Base-by-base conservation (phyloP, 2,329 filamentous ascomycete genomes). In the Didymella exigua region DNA sequence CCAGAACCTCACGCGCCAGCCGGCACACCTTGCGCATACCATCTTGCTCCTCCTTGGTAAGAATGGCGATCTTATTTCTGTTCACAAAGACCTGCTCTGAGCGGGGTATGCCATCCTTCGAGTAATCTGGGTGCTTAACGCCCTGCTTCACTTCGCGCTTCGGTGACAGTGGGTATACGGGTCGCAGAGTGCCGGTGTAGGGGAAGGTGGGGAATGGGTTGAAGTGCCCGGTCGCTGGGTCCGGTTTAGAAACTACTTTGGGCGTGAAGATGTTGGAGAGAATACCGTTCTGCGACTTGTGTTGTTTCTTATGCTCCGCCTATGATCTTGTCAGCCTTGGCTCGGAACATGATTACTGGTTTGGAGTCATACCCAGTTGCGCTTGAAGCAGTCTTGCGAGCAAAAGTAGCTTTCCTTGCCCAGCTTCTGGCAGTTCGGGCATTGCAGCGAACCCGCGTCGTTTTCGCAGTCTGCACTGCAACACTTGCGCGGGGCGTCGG, bases 331-430 rank as follows among this genome's bases (percentile, higher is more conserved):
- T 73, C 66, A 72, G 47, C 42, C 45, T 50, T 44, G 60, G 45
- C 36, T 9, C 43, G 52, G 14, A 24, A 9, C 14, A 56, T 51
- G 42, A 54, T 19, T 43, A 38, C 36, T 45, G 41, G n/a, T 5
- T 42, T 61, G 62, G 65, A 54, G 63, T 66, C 65, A 68, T 86
- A 98, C 95, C 95, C 95, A 99, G 81, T 92, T 99, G 77, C 87
- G 89, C 83, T 97, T 98, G 80, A 99, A 99, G 82, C 95, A 99
- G 68, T 98, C 95, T 77, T 99, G 95, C 24, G 92, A 92, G 81
- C 95, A 99, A 80, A 98, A 99, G 78, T 87, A 97, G 79, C 91
- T 96, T 71, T 95, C 91, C 73, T 93, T 88, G 49, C 89, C 90
- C 38, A 93, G 81, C 78, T 96, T 97, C 70, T 97, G 83, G 75